Percentiles rank a stretch among this genome's conserved stretches.
These are phyloP conservation scores for Chalara sp. DNA, from an alignment of 2,329 filamentous ascomycete species.

Conservation along the genomic window DNA sequence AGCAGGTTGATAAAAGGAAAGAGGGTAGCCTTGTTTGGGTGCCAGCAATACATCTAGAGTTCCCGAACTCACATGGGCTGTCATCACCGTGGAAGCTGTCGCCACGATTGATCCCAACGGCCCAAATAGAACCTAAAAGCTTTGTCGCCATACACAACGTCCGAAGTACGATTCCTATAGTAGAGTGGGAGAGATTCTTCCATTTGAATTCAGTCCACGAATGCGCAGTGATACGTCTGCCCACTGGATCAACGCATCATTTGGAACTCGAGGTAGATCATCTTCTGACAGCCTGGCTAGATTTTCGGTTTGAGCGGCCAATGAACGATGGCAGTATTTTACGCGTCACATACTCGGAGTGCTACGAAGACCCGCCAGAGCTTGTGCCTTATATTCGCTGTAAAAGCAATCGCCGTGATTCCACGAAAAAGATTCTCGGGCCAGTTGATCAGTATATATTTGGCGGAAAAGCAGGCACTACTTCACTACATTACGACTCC, in stretches of 20 bases:
- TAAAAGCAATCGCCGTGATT: constrained; percentile 22
- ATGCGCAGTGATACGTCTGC: neutral
- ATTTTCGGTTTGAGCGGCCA: neutral
- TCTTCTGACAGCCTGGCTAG: neutral
- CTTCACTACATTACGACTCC: neutral
- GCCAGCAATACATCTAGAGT: neutral
- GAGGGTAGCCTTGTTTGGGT: neutral
- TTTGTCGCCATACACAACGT: neutral
- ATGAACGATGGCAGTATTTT: neutral
- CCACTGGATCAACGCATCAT: neutral
- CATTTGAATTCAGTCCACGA: neutral
- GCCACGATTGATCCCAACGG: neutral
- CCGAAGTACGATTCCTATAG: neutral
- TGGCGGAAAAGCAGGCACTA: neutral
- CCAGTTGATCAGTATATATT: constrained; percentile 1
- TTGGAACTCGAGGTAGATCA: neutral
- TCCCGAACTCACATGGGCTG: neutral
- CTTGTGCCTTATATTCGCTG: constrained; percentile 27
- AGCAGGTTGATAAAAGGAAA: neutral
- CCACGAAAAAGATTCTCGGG: constrained; percentile 2
- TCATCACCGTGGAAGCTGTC: neutral
- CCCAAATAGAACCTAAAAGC: neutral
- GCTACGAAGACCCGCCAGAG: neutral
- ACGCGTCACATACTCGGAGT: neutral
- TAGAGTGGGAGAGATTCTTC: neutral